These are phyloP conservation scores for Metarhizium brunneum DNA, from an alignment of 2,329 filamentous ascomycete genomes.

Conservation along the genomic window DNA sequence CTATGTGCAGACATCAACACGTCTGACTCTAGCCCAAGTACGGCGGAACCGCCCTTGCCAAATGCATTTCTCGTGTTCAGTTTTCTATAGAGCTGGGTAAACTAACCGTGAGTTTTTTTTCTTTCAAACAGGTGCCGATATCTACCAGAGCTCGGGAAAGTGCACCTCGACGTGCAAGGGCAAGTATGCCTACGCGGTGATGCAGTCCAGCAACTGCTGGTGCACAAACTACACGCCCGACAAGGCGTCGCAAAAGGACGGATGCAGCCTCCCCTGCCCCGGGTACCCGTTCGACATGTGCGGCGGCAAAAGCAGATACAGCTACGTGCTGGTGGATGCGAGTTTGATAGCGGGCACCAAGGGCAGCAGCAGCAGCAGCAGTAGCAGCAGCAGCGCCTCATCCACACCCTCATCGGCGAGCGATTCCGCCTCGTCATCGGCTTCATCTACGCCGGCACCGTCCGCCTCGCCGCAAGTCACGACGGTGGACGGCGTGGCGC, in stretches of 20 bases:
- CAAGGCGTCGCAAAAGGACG: background rate
- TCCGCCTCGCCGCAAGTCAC: background rate
- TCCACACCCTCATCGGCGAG: background rate
- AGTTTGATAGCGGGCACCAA: background rate
- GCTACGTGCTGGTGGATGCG: constrained; percentile 3
- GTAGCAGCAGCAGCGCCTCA: background rate
- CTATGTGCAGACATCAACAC: constrained; percentile 2
- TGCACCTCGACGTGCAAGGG: constrained; percentile 2
- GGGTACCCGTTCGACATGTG: constrained; percentile 5
- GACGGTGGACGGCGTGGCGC: background rate
- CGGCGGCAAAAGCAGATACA: constrained; percentile 1
- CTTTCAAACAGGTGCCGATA: background rate
- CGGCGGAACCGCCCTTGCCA: background rate
- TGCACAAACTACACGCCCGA: constrained; percentile 4
- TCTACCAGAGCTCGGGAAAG: constrained; percentile 3
- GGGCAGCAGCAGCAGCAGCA: background rate
- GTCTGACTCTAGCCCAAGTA: background rate
- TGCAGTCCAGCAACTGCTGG: constrained; percentile 4
- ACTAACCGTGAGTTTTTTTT: no score
- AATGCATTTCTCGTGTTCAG: no score
- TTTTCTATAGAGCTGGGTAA: no score
- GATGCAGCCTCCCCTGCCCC: constrained; percentile 1
- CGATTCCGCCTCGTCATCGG: background rate
- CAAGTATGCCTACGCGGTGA: constrained; percentile 1
- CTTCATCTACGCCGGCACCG: background rate